These are phyloP conservation scores for Fusarium foetens DNA, from an alignment of 2,329 filamentous ascomycete genomes.

Conservation along the genomic window DNA sequence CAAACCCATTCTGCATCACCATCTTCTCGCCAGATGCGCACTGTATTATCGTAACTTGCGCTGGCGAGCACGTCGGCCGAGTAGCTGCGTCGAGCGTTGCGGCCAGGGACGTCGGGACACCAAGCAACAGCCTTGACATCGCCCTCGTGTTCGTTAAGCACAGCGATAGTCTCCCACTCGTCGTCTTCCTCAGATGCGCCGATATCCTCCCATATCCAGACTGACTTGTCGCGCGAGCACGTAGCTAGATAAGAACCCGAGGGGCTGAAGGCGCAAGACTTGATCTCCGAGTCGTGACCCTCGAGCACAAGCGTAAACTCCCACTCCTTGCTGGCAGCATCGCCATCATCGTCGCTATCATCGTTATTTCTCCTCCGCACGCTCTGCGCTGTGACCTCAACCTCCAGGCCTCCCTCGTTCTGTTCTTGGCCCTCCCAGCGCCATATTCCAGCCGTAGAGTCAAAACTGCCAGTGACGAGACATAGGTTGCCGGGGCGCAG, in stretches of 20 bases:
- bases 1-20: conserved; percentile 91
- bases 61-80: conserved; percentile 81
- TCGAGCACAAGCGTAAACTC: conserved; percentile 92
- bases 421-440: conserved; percentile 65
- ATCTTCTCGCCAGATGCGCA: conserved; percentile 90
- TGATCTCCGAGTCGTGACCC: conserved; percentile 94
- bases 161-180: conserved; percentile 96
- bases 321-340: conserved; percentile 83
- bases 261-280: conserved; percentile 79
- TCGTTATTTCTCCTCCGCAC: conserved; percentile 34
- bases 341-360: conserved; percentile 48
- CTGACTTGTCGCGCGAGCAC: conserved; percentile 89
- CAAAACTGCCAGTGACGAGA: conserved; percentile 92
- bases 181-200: conserved; percentile 78
- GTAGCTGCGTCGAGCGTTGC: conserved; percentile 59
- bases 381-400: conserved; percentile 52
- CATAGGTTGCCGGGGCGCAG: conserved; percentile 71
- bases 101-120: conserved; percentile 76
- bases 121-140: conserved; percentile 96
- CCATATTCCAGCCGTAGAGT: conserved; percentile 90
- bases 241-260: conserved; percentile 85
- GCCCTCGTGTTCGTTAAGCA: conserved; percentile 91
- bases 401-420: conserved; percentile 52
- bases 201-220: conserved; percentile 99
- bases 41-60: conserved; percentile 93